Evolutionary conservation across 371 early-diverging fungal species (phyloP).

Genomic region (Amoeboaphelidium protococcarum): DNA sequence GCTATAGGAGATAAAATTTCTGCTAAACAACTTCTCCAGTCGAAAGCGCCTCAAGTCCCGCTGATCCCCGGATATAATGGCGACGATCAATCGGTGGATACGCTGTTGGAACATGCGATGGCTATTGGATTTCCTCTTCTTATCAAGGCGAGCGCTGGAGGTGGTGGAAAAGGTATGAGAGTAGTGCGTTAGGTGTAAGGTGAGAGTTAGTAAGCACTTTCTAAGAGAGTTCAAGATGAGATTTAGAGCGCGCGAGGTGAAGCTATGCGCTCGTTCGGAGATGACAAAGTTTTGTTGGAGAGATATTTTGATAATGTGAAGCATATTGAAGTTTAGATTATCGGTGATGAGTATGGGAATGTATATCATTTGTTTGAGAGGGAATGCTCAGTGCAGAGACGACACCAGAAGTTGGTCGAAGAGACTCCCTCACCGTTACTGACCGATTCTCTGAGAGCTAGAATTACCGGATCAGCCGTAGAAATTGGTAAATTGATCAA

Average conservation of each 20-base stretch:
- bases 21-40: conserved; percentile 1
- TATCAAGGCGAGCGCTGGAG: conserved; percentile 5
- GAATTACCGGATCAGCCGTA: conserved; percentile 4
- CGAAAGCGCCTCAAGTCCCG: conserved; percentile 8
- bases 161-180: conserved; percentile 10
- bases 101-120: neutral
- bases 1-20: neutral
- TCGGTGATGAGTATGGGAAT: conserved; percentile 6
- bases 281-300: neutral
- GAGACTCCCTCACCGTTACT: conserved; percentile 3
- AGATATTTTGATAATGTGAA: conserved; percentile 6
- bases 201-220: too few relatives aligned
- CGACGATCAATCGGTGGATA: neutral
- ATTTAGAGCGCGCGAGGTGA: neutral
- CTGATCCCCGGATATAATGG: neutral
- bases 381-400: conserved; percentile 12
- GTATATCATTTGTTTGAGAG: conserved; percentile 2
- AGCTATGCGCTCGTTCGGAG: neutral
- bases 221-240: neutral
- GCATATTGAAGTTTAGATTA: conserved; percentile 11
- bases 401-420: conserved; percentile 14
- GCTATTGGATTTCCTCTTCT: conserved; percentile 5
- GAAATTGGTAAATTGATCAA: conserved; percentile 15
- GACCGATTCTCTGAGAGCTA: neutral
- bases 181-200: conserved; percentile 1